A percentile compares a stretch with the other conserved stretches of the same genome.
Evolutionary conservation across 768 basidiomycete species (phyloP).

Genomic region (Artomyces pyxidatus): DNA sequence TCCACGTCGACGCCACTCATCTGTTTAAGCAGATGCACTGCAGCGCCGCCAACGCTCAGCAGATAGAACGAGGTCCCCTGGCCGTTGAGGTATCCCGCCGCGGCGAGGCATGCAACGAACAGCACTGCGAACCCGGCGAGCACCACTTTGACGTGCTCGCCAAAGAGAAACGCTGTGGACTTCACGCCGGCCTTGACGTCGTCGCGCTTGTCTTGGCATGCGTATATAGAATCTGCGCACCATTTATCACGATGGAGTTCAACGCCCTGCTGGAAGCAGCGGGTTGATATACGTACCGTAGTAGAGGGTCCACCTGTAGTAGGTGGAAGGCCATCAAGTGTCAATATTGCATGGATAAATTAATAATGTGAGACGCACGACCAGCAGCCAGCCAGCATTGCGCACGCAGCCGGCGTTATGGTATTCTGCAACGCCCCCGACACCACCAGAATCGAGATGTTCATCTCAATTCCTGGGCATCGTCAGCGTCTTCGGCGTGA

Average conservation of each 20-base stretch:
- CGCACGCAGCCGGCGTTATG: not conserved
- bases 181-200: constrained; percentile 51
- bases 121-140: constrained; percentile 31
- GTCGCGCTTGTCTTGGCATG: constrained; percentile 52
- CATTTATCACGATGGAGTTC: constrained; percentile 36
- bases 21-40: constrained; percentile 1
- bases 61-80: constrained; percentile 15
- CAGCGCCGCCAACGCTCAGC: constrained; percentile 4
- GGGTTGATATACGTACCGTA: not conserved
- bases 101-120: constrained; percentile 19
- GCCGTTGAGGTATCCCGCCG: constrained; percentile 22
- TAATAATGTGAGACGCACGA: too few species aligned
- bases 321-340: too few species aligned
- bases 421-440: not conserved
- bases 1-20: constrained; percentile 3
- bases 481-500: constrained; percentile 3
- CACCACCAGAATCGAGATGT: constrained; percentile 5
- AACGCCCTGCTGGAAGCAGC: not conserved
- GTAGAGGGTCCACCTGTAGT: constrained; percentile 13
- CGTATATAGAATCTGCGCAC: constrained; percentile 54
- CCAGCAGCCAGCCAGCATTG: too few species aligned
- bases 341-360: too few species aligned
- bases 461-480: constrained; percentile 13
- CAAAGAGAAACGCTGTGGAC: constrained; percentile 57
- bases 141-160: constrained; percentile 32